phyloP scores from a whole-genome alignment of 1,139 yeast species.

The Suhomyces choctaworum region DNA sequence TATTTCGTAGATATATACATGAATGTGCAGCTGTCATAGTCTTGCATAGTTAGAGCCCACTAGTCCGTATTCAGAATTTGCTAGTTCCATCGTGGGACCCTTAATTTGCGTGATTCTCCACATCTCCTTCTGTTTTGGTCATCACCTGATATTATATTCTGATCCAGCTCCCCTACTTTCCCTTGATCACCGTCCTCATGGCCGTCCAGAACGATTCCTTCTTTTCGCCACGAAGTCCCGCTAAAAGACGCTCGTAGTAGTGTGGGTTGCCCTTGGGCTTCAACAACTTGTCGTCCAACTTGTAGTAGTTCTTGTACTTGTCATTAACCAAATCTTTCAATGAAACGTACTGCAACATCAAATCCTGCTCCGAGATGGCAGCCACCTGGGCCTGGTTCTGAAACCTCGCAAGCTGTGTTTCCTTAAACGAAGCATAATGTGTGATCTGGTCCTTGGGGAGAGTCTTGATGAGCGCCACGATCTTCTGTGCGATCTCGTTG shows the following conservation, averaged over 20 bases:
- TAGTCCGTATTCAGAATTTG: too few relatives aligned
- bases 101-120: too few relatives aligned
- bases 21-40: too few relatives aligned
- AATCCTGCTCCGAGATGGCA: slow-evolving; percentile 45
- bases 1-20: too few relatives aligned
- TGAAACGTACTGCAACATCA: slow-evolving; percentile 61
- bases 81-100: too few relatives aligned
- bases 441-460: slow-evolving; percentile 66
- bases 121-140: too few relatives aligned
- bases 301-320: slow-evolving; percentile 63
- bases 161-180: slow-evolving; percentile 44
- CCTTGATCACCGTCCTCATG: slow-evolving; percentile 66
- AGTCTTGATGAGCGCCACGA: slow-evolving; percentile 42
- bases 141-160: too few relatives aligned
- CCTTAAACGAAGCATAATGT: slow-evolving; percentile 69
- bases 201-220: slow-evolving; percentile 68
- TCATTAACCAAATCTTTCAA: slow-evolving; percentile 59
- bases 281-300: slow-evolving; percentile 63
- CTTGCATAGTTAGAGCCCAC: too few relatives aligned
- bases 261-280: slow-evolving; percentile 82
- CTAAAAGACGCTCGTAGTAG: slow-evolving; percentile 69
- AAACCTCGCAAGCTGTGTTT: slow-evolving; percentile 58
- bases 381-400: slow-evolving; percentile 26
- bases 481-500: slow-evolving; percentile 35
- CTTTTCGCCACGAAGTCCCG: slow-evolving; percentile 72